Conservation (phyloP, 148 eudicot species). For the Chenopodium formosanum region DNA sequence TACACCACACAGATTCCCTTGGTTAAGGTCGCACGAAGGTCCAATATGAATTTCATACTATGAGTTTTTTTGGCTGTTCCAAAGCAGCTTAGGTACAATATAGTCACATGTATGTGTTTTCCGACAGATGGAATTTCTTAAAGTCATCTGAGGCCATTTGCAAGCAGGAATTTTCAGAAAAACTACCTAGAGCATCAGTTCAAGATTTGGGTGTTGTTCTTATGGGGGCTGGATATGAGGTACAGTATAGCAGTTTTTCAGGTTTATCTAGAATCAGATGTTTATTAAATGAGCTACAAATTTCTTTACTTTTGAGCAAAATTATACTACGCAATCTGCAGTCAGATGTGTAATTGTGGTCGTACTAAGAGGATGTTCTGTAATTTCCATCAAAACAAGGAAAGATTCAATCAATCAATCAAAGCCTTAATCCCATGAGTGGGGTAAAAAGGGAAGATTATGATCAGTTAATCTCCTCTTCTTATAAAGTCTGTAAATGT, state of each 20-base stretch:
- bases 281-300: background rate
- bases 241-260: conserved; percentile 17
- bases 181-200: conserved; percentile 72
- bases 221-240: conserved; percentile 97
- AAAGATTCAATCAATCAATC: background rate
- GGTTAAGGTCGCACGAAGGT: conserved; percentile 98
- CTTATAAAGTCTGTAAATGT: conserved; percentile 4
- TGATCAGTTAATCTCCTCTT: background rate
- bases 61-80: background rate
- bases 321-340: background rate
- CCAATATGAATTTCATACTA: conserved; percentile 13
- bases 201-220: conserved; percentile 87
- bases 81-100: conserved; percentile 1
- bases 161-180: conserved; percentile 80
- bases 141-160: conserved; percentile 65
- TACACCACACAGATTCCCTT: conserved; percentile 93
- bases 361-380: background rate
- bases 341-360: background rate
- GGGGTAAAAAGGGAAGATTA: background rate
- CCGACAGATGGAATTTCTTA: conserved; percentile 76
- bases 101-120: conserved; percentile 10
- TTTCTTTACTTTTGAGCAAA: background rate
- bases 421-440: too few species aligned
- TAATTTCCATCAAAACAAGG: background rate
- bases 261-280: conserved; percentile 2